Conservation (phyloP, 768 basidiomycete species). For the Termitomyces sp. region DNA sequence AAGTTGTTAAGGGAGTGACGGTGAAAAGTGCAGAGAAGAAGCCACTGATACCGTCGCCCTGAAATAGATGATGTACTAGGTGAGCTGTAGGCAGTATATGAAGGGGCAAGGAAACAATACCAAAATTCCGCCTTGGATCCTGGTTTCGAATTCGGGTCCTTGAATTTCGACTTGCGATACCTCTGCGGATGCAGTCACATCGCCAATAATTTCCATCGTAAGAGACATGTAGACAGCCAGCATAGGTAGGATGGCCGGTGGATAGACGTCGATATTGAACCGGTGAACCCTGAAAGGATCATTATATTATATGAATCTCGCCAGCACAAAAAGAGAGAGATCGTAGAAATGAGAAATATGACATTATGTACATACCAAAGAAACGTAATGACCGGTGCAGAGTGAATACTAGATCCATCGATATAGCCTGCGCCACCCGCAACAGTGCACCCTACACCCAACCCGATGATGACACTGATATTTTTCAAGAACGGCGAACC, state of each 20-base stretch:
- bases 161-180: constrained; percentile 70
- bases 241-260: constrained; percentile 54
- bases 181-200: constrained; percentile 79
- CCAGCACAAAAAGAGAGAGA: neutral
- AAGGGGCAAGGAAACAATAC: constrained; percentile 27
- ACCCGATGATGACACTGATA: constrained; percentile 68
- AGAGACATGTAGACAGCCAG: constrained; percentile 46
- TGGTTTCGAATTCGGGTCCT: constrained; percentile 71
- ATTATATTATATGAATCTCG: neutral
- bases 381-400: constrained; percentile 77
- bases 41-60: constrained; percentile 79
- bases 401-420: constrained; percentile 53
- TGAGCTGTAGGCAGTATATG: constrained; percentile 30
- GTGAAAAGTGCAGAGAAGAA: constrained; percentile 79
- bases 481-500: constrained; percentile 86
- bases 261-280: constrained; percentile 74
- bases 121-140: constrained; percentile 80
- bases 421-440: constrained; percentile 78
- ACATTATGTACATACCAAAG: constrained; percentile 47
- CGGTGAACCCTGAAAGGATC: constrained; percentile 52
- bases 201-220: constrained; percentile 83
- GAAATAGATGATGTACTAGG: constrained; percentile 24
- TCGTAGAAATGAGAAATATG: neutral
- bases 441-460: constrained; percentile 78
- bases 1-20: constrained; percentile 72